Evolutionary conservation across 306 rosid genomes (phyloP), one percentile per base, ranked within the genome.

Genomic region (Alnus rubra): DNA sequence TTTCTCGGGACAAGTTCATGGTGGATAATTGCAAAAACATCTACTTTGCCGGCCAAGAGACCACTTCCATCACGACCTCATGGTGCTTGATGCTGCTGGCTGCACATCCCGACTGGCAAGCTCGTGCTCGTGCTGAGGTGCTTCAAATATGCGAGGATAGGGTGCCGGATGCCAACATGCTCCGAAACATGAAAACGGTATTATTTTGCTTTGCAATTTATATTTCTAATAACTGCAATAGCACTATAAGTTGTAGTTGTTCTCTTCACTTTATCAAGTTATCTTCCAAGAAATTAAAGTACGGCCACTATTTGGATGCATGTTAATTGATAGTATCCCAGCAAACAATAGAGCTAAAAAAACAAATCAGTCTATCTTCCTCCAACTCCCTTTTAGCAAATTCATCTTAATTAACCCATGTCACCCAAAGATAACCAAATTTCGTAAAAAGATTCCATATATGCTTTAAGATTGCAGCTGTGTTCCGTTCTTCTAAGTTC

Each of bases 1-100:
- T 16, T 6, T 73, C 80, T 7, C 15, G 53, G 1, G 86, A 91
- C 4, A 72, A 47, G 51, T 87, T 89, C 80, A 78, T 87, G 39
- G 82, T 91, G 39, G 81, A 84, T 56, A 80, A 84, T 30, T 84
- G 83, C 81, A 76, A 76, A 56, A 80, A 35, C 68, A 67, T 84
- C 28, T 84, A 80, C 73, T 72, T 80, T 69, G 87, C 87, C 39
- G 81, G 79, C 44, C 73, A 79, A 16, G 73, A 79, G 73, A 76
- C 84, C 28, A 69, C 72, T 54, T 73, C 81, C 14, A 39, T 53
- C 13, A n/a, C 76, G 3, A n/a, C 82, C 5, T 33, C 76, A 4
- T 84, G 82, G 87, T 35, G 76, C 51, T 58, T 84, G 73, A 67
- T 83, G 83, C 45, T 83, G 2, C 31, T 79, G n/a, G 87, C 79